These are phyloP conservation scores for Fusarium sublunatum DNA, from an alignment of 2,329 filamentous ascomycete genomes.

Conservation along the genomic window DNA sequence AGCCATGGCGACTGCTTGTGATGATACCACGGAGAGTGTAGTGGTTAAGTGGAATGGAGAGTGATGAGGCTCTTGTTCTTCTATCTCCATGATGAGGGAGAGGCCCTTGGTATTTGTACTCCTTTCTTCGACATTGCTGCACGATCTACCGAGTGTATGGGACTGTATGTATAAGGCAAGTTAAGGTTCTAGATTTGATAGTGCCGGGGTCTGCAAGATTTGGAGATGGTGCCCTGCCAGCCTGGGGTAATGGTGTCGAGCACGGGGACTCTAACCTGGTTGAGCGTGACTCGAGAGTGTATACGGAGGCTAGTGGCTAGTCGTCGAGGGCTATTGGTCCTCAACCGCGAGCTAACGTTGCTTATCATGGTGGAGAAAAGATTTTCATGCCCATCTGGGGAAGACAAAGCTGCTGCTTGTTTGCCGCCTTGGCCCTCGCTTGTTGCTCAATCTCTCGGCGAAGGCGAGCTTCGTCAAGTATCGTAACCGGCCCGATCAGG, in stretches of 20 bases:
- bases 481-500: slow-evolving; percentile 24
- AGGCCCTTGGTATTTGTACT: slow-evolving; percentile 32
- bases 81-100: slow-evolving; percentile 13
- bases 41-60: slow-evolving; percentile 10
- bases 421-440: slow-evolving; percentile 19
- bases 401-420: slow-evolving; percentile 18
- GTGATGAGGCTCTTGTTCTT: slow-evolving; percentile 37
- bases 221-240: slow-evolving; percentile 20
- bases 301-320: slow-evolving; percentile 19
- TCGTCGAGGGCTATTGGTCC: slow-evolving; percentile 16
- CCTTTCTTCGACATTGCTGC: slow-evolving; percentile 16
- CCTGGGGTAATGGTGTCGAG: slow-evolving; percentile 32
- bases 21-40: background rate
- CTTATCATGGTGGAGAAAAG: slow-evolving; percentile 29
- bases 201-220: slow-evolving; percentile 16
- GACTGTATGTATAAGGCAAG: background rate
- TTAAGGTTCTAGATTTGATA: slow-evolving; percentile 36
- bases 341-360: slow-evolving; percentile 1
- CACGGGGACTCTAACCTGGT: slow-evolving; percentile 33
- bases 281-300: slow-evolving; percentile 26
- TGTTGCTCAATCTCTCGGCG: slow-evolving; percentile 23
- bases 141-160: slow-evolving; percentile 15
- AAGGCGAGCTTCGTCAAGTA: slow-evolving; percentile 17
- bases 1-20: slow-evolving; percentile 28
- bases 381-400: slow-evolving; percentile 27